These are phyloP conservation scores for Jimgerdemannia lactiflua DNA, from an alignment of 192 early-diverging fungal genomes.

Conservation along the genomic window DNA sequence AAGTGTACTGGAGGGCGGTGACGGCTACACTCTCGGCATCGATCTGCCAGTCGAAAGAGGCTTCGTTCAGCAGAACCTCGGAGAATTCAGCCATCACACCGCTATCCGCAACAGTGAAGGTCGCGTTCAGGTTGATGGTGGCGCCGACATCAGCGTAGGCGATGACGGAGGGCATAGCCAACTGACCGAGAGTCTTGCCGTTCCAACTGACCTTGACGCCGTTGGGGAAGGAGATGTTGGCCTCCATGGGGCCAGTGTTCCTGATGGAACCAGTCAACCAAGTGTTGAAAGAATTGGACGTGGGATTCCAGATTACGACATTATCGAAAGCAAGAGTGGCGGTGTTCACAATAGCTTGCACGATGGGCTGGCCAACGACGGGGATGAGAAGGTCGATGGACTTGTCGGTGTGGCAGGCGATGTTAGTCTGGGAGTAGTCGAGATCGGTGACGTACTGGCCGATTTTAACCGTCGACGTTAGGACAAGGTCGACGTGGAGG, in stretches of 20 bases:
- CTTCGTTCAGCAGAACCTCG: slow-evolving; percentile 44
- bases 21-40: slow-evolving; percentile 41
- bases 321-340: slow-evolving; percentile 33
- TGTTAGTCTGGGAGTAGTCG: slow-evolving; percentile 30
- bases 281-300: slow-evolving; percentile 38
- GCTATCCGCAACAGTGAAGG: slow-evolving; percentile 35
- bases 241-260: slow-evolving; percentile 47
- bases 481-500: slow-evolving; percentile 43
- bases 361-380: slow-evolving; percentile 53
- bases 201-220: slow-evolving; percentile 37
- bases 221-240: slow-evolving; percentile 40
- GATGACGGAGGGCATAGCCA: slow-evolving; percentile 39
- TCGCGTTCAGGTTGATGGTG: slow-evolving; percentile 33
- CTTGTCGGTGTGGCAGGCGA: slow-evolving; percentile 42
- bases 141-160: slow-evolving; percentile 47
- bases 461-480: slow-evolving; percentile 38
- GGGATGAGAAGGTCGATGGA: slow-evolving; percentile 47
- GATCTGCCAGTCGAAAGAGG: slow-evolving; percentile 48
- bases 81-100: slow-evolving; percentile 45
- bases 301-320: slow-evolving; percentile 30
- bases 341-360: slow-evolving; percentile 44
- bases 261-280: slow-evolving; percentile 42
- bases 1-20: slow-evolving; percentile 47
- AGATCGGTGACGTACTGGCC: slow-evolving; percentile 48
- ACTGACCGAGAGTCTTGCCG: slow-evolving; percentile 37